phyloP scores from a whole-genome alignment of 2,329 filamentous ascomycete genomes.

The Microascus cirrosus region DNA sequence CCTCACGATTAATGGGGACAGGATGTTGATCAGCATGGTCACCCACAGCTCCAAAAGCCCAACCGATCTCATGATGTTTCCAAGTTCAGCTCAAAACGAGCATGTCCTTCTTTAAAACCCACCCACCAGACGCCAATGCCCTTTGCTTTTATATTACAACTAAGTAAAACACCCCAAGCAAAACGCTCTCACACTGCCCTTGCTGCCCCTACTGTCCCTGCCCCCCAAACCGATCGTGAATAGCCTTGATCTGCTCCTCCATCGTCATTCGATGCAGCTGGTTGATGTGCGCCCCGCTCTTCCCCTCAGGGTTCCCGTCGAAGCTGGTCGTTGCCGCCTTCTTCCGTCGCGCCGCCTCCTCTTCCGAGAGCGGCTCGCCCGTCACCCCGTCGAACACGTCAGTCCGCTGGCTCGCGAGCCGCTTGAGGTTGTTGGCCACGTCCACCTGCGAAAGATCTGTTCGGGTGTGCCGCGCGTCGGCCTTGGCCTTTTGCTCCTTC shows the following conservation, averaged over 20 bases:
- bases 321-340: slow-evolving; percentile 55
- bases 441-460: slow-evolving; percentile 81
- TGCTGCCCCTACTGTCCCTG: neutral
- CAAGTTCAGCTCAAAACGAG: no score
- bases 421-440: slow-evolving; percentile 88
- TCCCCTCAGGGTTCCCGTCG: slow-evolving; percentile 53
- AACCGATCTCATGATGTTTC: no score
- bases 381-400: slow-evolving; percentile 75
- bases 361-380: slow-evolving; percentile 57
- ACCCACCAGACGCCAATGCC: no score
- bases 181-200: no score
- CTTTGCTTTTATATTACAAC: no score
- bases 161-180: no score
- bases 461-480: slow-evolving; percentile 71
- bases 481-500: slow-evolving; percentile 91
- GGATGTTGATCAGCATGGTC: no score
- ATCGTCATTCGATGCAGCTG: slow-evolving; percentile 63
- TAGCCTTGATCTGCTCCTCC: slow-evolving; percentile 69
- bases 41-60: no score
- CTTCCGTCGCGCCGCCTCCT: slow-evolving; percentile 66
- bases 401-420: slow-evolving; percentile 77
- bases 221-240: slow-evolving; percentile 40
- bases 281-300: slow-evolving; percentile 38
- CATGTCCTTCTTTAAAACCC: no score
- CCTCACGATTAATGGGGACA: no score